Conservation (phyloP, 192 early-diverging fungal species). For the Mortierella hygrophila region DNA sequence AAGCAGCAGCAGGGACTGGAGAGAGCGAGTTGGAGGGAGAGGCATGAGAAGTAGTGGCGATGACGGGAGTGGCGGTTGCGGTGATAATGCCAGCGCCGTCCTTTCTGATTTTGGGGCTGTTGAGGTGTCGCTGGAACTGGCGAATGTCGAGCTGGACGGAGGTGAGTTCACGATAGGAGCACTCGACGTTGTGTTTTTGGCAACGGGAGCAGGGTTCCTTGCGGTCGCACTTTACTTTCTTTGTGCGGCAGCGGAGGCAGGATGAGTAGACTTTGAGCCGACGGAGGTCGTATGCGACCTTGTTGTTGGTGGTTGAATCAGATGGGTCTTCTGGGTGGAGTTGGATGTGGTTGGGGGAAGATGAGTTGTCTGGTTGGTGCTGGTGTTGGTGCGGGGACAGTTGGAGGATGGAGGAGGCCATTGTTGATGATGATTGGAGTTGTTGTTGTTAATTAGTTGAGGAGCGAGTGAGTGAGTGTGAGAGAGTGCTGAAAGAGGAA, state of each 20-base stretch:
- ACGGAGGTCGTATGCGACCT: slow-evolving; percentile 41
- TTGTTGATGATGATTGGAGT: neutral
- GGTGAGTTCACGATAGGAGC: slow-evolving; percentile 51
- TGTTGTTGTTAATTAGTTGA: neutral
- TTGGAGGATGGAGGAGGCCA: slow-evolving; percentile 43
- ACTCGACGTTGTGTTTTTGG: slow-evolving; percentile 45
- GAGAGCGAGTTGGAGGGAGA: slow-evolving; percentile 11
- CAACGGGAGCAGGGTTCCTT: slow-evolving; percentile 53
- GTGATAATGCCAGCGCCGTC: slow-evolving; percentile 31
- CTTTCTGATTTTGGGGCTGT: slow-evolving; percentile 35
- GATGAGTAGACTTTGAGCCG: slow-evolving; percentile 56
- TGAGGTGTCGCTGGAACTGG: slow-evolving; percentile 46
- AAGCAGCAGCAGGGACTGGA: neutral
- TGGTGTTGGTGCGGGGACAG: slow-evolving; percentile 12
- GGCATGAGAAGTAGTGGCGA: slow-evolving; percentile 1
- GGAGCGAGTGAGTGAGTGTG: neutral
- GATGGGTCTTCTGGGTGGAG: neutral
- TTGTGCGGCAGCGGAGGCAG: slow-evolving; percentile 49
- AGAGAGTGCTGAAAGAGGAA: neutral
- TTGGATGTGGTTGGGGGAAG: neutral
- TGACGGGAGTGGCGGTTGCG: slow-evolving; percentile 25
- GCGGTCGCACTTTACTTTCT: slow-evolving; percentile 56
- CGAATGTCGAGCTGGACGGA: slow-evolving; percentile 55
- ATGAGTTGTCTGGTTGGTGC: neutral
- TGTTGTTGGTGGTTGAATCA: neutral